phyloP scores from a whole-genome alignment of 345 rosid species.

The Eucalyptus cloeziana region DNA sequence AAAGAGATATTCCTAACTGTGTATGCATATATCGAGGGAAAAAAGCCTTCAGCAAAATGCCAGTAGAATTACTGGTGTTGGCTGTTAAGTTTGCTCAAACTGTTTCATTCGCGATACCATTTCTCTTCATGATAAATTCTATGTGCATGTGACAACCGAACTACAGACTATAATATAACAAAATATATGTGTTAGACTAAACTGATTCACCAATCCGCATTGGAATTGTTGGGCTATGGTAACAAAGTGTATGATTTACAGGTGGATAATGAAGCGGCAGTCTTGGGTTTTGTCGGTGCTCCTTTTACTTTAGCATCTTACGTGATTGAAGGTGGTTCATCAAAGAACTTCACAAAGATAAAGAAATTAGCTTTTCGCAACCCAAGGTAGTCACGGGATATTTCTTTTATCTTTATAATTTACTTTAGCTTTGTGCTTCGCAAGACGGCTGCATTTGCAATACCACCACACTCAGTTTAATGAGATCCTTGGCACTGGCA shows the following conservation, averaged over 20 bases:
- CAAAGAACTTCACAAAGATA: conserved; percentile 81
- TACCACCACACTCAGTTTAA: not conserved
- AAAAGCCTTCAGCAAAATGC: not conserved
- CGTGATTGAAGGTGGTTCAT: conserved; percentile 93
- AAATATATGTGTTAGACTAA: not conserved
- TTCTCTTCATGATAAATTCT: not conserved
- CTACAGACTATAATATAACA: not conserved
- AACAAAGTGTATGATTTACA: conserved; percentile 1
- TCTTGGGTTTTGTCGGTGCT: conserved; percentile 95
- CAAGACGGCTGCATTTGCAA: not conserved
- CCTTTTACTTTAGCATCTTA: conserved; percentile 98
- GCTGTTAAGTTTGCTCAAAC: not conserved
- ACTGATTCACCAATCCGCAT: not conserved
- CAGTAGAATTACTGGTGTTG: not conserved
- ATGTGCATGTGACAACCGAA: not conserved
- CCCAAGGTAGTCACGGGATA: conserved; percentile 41
- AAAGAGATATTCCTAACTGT: not conserved
- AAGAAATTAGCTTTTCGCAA: conserved; percentile 86
- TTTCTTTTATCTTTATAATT: not conserved
- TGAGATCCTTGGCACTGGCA: not conserved
- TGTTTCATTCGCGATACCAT: not conserved
- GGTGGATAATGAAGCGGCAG: conserved; percentile 78
- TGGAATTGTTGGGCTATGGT: not conserved
- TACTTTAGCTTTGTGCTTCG: not conserved
- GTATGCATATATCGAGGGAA: not conserved